These are phyloP conservation scores for Pleurostoma richardsiae DNA, from an alignment of 2,329 filamentous ascomycete species.

Conservation along the genomic window DNA sequence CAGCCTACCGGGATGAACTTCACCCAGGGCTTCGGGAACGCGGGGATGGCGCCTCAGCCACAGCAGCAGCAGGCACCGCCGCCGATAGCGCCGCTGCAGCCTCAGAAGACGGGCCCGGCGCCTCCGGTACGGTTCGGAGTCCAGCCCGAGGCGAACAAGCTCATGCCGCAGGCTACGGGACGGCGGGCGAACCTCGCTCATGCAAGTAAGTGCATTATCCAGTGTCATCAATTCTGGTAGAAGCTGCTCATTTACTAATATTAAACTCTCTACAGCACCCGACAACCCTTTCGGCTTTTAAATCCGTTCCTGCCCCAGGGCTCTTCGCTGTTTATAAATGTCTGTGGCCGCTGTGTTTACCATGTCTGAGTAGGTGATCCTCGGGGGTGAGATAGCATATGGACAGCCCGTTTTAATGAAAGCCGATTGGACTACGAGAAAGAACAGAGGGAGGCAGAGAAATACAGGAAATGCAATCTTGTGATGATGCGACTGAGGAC, in stretches of 20 bases:
- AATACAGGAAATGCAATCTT: no score
- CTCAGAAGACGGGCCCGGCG: conserved; percentile 80
- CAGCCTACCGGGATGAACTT: conserved; percentile 46
- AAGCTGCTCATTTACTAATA: not conserved
- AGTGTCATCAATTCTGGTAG: not conserved
- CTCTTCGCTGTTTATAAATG: not conserved
- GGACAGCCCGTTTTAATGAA: no score
- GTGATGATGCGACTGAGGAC: no score
- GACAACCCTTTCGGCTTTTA: conserved; percentile 51
- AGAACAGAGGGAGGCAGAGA: no score
- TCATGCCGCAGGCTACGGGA: conserved; percentile 83
- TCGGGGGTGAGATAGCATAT: no score
- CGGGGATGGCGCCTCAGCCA: conserved; percentile 22
- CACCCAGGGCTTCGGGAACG: conserved; percentile 33
- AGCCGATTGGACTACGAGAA: no score
- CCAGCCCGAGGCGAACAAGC: conserved; percentile 63
- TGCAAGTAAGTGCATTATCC: conserved; percentile 77
- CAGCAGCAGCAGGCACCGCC: conserved; percentile 44
- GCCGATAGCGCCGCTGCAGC: conserved; percentile 57
- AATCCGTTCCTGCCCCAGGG: conserved; percentile 2
- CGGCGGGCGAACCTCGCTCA: conserved; percentile 84
- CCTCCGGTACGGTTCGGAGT: conserved; percentile 89
- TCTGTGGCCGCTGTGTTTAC: no score
- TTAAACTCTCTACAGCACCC: conserved; percentile 30
- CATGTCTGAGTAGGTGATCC: no score